Evolutionary conservation across 2,329 filamentous ascomycete species (phyloP).

Genomic region (Cadophora sp.): DNA sequence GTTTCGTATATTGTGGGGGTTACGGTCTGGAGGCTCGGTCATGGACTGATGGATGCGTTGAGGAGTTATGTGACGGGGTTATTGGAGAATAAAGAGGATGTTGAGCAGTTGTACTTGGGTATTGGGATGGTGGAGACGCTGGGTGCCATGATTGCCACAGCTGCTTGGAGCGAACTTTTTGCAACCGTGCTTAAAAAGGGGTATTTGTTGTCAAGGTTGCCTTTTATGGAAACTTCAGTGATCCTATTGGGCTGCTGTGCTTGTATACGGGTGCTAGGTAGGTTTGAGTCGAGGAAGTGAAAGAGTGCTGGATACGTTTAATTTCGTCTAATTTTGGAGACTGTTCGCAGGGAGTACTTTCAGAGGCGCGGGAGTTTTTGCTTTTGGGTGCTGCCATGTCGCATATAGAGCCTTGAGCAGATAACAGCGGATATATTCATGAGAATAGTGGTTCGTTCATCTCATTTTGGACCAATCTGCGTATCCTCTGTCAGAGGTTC

Average conservation of each 20-base stretch:
- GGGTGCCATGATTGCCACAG: slow-evolving; percentile 26
- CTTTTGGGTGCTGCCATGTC: neutral
- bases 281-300: slow-evolving; percentile 12
- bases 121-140: slow-evolving; percentile 32
- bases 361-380: neutral
- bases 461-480: neutral
- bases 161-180: slow-evolving; percentile 26
- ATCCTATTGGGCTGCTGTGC: slow-evolving; percentile 14
- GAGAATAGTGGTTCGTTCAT: neutral
- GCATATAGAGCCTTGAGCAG: neutral
- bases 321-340: neutral
- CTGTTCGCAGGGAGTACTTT: neutral
- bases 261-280: slow-evolving; percentile 23
- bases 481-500: neutral
- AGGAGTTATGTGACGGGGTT: slow-evolving; percentile 28
- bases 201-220: slow-evolving; percentile 23
- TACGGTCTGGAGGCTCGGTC: slow-evolving; percentile 21
- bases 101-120: slow-evolving; percentile 32
- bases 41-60: slow-evolving; percentile 23
- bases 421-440: neutral
- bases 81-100: slow-evolving; percentile 21
- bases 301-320: slow-evolving; percentile 14
- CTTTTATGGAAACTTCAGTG: slow-evolving; percentile 20
- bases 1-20: slow-evolving; percentile 18
- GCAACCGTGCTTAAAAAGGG: slow-evolving; percentile 21